Conservation (phyloP, 768 basidiomycete species). For the Mycena rebaudengoi region DNA sequence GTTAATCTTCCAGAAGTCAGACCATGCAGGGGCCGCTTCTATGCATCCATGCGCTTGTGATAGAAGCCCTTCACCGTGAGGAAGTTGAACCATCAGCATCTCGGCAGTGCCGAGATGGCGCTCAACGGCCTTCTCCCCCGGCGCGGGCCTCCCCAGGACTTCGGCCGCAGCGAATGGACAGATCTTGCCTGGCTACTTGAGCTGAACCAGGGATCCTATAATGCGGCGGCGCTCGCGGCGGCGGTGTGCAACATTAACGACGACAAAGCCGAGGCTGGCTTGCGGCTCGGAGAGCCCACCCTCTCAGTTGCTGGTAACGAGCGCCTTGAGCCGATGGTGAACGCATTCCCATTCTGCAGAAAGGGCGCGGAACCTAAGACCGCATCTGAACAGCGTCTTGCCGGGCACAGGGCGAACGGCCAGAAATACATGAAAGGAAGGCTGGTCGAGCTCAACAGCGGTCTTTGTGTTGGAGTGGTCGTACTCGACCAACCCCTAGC, state of each 20-base stretch:
- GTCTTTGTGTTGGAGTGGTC: too few relatives aligned
- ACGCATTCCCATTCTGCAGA: slow-evolving; percentile 26
- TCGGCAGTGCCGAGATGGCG: slow-evolving; percentile 27
- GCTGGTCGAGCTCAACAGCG: background rate
- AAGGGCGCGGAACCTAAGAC: slow-evolving; percentile 17
- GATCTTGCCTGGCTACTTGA: slow-evolving; percentile 36
- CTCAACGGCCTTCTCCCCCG: slow-evolving; percentile 33
- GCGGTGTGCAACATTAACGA: slow-evolving; percentile 28
- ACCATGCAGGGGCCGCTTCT: slow-evolving; percentile 24
- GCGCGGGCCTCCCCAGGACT: slow-evolving; percentile 16
- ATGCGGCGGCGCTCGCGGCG: slow-evolving; percentile 31
- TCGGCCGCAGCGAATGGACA: slow-evolving; percentile 27
- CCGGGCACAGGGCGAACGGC: background rate
- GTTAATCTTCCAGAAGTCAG: slow-evolving; percentile 28
- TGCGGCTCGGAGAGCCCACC: slow-evolving; percentile 32
- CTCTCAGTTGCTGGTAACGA: slow-evolving; percentile 27
- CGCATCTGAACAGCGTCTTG: background rate
- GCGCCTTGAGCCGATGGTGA: slow-evolving; percentile 31
- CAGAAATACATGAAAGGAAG: too few relatives aligned
- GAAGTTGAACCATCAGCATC: slow-evolving; percentile 19
- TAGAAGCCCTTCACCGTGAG: slow-evolving; percentile 30
- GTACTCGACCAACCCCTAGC: too few relatives aligned
- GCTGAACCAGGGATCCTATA: slow-evolving; percentile 34
- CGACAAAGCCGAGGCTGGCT: background rate
- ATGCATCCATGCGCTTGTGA: slow-evolving; percentile 35